These are phyloP conservation scores for Backusella macrospora DNA, from an alignment of 192 early-diverging fungal genomes.

Conservation along the genomic window DNA sequence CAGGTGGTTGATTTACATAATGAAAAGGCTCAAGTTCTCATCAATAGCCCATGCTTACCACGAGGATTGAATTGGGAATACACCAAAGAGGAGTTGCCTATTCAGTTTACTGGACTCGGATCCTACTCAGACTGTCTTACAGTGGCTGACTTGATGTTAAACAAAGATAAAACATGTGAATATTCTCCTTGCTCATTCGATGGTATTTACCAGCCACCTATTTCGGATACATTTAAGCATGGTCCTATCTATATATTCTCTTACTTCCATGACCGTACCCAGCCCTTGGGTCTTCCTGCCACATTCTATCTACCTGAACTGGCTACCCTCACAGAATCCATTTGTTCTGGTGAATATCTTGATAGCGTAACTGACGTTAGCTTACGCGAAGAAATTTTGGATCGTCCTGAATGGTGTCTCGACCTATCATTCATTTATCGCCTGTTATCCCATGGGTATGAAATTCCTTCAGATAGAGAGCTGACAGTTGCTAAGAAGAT, in stretches of 20 bases:
- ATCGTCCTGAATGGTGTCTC: conserved; percentile 71
- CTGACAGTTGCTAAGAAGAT: conserved; percentile 83
- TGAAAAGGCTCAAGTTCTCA: conserved; percentile 32
- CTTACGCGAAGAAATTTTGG: conserved; percentile 43
- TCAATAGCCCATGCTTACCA: conserved; percentile 61
- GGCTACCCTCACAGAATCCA: conserved; percentile 55
- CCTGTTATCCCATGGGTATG: conserved; percentile 73
- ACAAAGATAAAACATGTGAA: conserved; percentile 58
- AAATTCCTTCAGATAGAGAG: conserved; percentile 57
- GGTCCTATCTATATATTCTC: conserved; percentile 85
- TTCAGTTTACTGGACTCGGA: conserved; percentile 17
- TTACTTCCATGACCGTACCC: conserved; percentile 85
- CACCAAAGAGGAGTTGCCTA: conserved; percentile 1
- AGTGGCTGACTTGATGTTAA: conserved; percentile 58
- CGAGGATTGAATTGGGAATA: conserved; percentile 20
- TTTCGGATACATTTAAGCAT: conserved; percentile 58
- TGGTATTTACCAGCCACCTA: conserved; percentile 78
- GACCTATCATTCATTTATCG: conserved; percentile 80
- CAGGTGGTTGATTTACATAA: conserved; percentile 25
- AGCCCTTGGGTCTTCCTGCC: conserved; percentile 57
- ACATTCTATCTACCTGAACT: conserved; percentile 66
- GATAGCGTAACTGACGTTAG: conserved; percentile 41
- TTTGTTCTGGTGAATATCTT: conserved; percentile 56
- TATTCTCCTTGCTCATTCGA: conserved; percentile 74
- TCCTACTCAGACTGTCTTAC: conserved; percentile 24